These are phyloP conservation scores for Xylariaceae sp. DNA, from an alignment of 2,329 filamentous ascomycete species.

Conservation along the genomic window DNA sequence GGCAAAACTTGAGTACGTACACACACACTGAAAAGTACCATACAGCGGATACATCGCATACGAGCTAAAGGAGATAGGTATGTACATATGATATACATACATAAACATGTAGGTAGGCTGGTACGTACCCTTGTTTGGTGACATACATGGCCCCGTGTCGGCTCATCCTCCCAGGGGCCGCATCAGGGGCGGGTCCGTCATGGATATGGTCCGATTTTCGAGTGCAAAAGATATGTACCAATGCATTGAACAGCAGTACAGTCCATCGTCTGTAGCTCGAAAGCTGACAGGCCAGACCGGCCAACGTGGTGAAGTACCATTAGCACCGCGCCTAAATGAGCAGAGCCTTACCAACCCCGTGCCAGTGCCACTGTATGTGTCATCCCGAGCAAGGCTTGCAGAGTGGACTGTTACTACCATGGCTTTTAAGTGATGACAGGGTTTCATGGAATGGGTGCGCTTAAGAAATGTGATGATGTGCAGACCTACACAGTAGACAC, in stretches of 20 bases:
- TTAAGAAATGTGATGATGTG: conserved; percentile 2
- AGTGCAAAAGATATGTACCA: no score
- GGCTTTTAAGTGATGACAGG: conserved; percentile 10
- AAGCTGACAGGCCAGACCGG: conserved; percentile 17
- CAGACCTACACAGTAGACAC: no score
- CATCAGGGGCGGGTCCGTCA: conserved; percentile 16
- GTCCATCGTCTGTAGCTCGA: conserved; percentile 8
- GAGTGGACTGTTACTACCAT: conserved; percentile 11
- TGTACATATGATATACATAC: no score
- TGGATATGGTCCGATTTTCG: conserved; percentile 19
- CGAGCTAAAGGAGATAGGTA: conserved; percentile 11
- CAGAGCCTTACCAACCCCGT: conserved; percentile 9
- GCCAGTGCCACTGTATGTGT: conserved; percentile 15
- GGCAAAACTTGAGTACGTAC: no score
- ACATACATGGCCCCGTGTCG: conserved; percentile 29
- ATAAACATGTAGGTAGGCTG: no score
- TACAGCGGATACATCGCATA: conserved; percentile 17
- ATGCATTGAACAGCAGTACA: no score
- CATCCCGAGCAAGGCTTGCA: conserved; percentile 21
- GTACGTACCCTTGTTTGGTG: conserved; percentile 17
- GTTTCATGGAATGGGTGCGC: conserved; percentile 10
- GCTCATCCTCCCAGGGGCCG: conserved; percentile 26
- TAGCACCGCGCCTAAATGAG: conserved; percentile 13
- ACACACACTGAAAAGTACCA: conserved; percentile 16
- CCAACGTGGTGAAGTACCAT: conserved; percentile 19